Evolutionary conservation across 345 rosid species (phyloP), one percentile per base, ranked within the genome.

Genomic region (Populus nigra): DNA sequence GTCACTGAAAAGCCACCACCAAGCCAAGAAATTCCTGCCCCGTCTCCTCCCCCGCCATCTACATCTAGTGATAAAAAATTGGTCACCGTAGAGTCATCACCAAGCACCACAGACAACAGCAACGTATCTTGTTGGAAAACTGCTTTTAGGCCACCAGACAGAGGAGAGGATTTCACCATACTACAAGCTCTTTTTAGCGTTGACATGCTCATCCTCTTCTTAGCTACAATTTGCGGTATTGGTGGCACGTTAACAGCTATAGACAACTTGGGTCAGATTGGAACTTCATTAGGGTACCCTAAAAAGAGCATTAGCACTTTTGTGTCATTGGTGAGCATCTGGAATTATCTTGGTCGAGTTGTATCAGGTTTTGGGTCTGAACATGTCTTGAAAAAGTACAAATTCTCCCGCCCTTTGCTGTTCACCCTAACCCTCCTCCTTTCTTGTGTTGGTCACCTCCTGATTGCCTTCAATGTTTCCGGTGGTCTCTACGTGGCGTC

Each of bases 221-320:
- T 84, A 8, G 83, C 91, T 5, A 84, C 92, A 55, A 85, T 75
- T 47, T 91, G 93, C 45, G 92, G 96, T 8, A 74, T 90, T 5
- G 93, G 93, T 1, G 90, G 92, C 1, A 88, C 91, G 2, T 73
- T 90, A 49, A 88, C 96, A 0, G 93, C 85, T 0, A 86, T 90
- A 5, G 93, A 91, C 83, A 91, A 91, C 78, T 68, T 91, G 80
- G 88, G 88, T 36, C 96, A 91, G 69, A 90, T 91, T 0, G 96
- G 96, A 25, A 4, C 69, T 1, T 88, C 96, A 7, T 80, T 88
- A 1, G 86, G 88, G 59, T 91, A 91, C 75, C 90, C 91, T 6
- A 81, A 57, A 45, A 67, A 10, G 69, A 87, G 89, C 86, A 83
- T 67, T 2, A 79, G 86, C 45, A 86, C 91, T 8, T 85, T 89